Percentiles rank a stretch among this genome's conserved stretches.
Conservation (phyloP, 495 filamentous ascomycete species). For the Xylaria longipes region DNA sequence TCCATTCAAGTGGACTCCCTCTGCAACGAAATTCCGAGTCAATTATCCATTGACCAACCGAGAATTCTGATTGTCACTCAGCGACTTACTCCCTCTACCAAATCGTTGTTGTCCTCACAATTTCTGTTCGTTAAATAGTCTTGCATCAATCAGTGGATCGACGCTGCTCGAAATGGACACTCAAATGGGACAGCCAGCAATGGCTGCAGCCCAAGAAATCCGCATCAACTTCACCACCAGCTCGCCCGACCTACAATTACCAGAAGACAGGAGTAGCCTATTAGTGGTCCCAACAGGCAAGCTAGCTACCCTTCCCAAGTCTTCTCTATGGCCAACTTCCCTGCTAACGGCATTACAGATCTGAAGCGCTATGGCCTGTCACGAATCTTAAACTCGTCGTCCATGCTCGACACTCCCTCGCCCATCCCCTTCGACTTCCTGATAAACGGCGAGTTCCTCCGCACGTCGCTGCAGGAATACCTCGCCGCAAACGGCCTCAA, state of each 20-base stretch:
- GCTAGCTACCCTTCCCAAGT: constrained; percentile 31
- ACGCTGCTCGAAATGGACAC: constrained; percentile 30
- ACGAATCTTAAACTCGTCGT: constrained; percentile 84
- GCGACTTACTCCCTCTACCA: background rate
- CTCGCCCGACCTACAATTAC: constrained; percentile 61
- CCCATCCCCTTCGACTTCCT: constrained; percentile 96
- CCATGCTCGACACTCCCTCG: constrained; percentile 74
- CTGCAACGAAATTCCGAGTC: background rate
- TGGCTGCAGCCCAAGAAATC: constrained; percentile 47
- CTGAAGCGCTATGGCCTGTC: constrained; percentile 91
- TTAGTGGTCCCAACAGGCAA: constrained; percentile 58
- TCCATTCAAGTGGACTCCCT: background rate
- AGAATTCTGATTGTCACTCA: background rate
- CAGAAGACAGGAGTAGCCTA: constrained; percentile 56
- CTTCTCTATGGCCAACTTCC: constrained; percentile 21
- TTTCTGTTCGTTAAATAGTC: background rate
- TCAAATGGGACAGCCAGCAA: constrained; percentile 33
- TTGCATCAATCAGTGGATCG: background rate
- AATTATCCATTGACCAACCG: background rate
- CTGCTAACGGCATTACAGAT: constrained; percentile 50
- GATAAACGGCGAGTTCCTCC: constrained; percentile 87
- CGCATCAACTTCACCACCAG: constrained; percentile 65
- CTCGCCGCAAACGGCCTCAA: constrained; percentile 84
- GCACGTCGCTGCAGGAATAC: constrained; percentile 87
- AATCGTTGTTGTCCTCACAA: background rate